Base-by-base conservation (phyloP, 192 early-diverging fungal genomes). In the Backusella sp. region DNA sequence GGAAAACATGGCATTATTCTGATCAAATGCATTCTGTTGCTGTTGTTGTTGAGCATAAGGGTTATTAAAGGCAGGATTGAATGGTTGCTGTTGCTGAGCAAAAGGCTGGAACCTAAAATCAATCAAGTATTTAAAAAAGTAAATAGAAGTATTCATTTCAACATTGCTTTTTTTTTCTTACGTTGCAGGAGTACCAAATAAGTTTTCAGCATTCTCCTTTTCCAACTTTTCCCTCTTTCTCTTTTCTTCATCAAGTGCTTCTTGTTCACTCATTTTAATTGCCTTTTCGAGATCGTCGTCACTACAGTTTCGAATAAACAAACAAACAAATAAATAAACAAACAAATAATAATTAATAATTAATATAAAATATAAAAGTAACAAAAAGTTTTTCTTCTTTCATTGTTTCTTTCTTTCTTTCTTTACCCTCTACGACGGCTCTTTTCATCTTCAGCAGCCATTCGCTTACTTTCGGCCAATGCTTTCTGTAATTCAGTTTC, bases 401-500 rank as follows among this genome's bases (percentile, higher is more conserved):
- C 53, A 39, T 66, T 66, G 26, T 67, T n/a, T 32, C 32, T 67
- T n/a, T 67, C 26, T 67, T n/a, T 32, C 32, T 67, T n/a, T 67
- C 26, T 14, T 76, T 80, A 76, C 79, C 71, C 62, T 59, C 73
- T 37, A 53, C 73, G 74, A 41, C 81, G 26, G 26, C 59, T 82
- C 41, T 76, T 80, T 23, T 84, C 85, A 67, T 81, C 75, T 74
- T 86, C 81, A 15, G 72, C 76, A 1, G 94, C 92, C 37, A 87
- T 85, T 59, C 90, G 87, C 76, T 90, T 91, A 77, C 93, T 95
- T 73, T 94, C 94, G 68, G 94, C 96, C 32, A 97, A 82, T 4
- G 97, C 97, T 59, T 81, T 83, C 62, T 91, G 88, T 41, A 96
- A 82, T 36, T 97, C 95, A 39, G 81, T 76, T 34, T 97, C 96